These are phyloP conservation scores for Russula dissimulans DNA, from an alignment of 768 basidiomycete species.

Conservation along the genomic window DNA sequence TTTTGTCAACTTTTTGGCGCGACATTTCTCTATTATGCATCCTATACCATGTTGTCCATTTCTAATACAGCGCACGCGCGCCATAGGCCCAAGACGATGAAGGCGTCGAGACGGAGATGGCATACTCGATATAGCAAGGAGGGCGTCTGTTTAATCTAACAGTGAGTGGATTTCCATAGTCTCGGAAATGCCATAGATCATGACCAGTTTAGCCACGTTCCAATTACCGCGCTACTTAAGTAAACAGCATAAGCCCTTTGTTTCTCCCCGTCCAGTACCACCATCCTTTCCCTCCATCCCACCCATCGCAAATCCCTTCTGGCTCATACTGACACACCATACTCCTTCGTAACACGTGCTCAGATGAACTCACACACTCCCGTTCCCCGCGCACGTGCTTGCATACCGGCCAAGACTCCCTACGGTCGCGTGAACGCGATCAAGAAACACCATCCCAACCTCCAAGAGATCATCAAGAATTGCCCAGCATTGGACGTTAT, in stretches of 20 bases:
- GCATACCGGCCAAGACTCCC: not conserved
- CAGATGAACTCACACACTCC: not conserved
- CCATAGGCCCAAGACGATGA: too few species aligned
- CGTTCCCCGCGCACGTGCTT: not conserved
- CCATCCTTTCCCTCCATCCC: not conserved
- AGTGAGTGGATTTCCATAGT: not conserved
- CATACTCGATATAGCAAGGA: too few species aligned
- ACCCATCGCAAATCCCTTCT: not conserved
- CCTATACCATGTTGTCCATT: too few species aligned
- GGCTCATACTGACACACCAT: not conserved
- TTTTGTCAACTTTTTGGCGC: too few species aligned
- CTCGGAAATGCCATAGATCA: not conserved
- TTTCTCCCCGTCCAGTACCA: not conserved
- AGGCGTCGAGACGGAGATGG: too few species aligned
- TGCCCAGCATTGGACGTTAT: slow-evolving; percentile 16
- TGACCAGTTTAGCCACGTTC: slow-evolving; percentile 5
- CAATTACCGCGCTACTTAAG: not conserved
- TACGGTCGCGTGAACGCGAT: not conserved
- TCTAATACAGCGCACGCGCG: too few species aligned
- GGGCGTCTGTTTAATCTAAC: too few species aligned
- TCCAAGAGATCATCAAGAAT: slow-evolving; percentile 7
- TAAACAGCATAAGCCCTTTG: not conserved
- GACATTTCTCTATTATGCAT: too few species aligned
- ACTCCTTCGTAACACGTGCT: not conserved
- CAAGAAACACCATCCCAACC: not conserved